Evolutionary conservation across 2,329 filamentous ascomycete genomes (phyloP).

Genomic region (Geosmithia morbida): DNA sequence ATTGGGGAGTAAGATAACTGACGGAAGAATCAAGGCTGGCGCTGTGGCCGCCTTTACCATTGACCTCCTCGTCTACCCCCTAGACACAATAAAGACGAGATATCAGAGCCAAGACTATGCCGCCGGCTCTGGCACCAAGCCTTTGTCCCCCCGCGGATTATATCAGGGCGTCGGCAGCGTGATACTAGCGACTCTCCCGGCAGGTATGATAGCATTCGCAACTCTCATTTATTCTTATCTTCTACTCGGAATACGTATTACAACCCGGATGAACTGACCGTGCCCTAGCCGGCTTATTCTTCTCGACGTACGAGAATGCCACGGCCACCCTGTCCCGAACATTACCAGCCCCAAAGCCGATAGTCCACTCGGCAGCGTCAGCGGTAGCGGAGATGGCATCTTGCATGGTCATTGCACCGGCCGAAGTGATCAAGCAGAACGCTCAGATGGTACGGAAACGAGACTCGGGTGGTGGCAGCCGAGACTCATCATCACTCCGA

Average conservation of each 20-base stretch:
- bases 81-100: slow-evolving; percentile 83
- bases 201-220: slow-evolving; percentile 34
- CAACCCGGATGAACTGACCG: background rate
- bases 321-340: slow-evolving; percentile 46
- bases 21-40: slow-evolving; percentile 45
- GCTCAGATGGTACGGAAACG: slow-evolving; percentile 58
- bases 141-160: slow-evolving; percentile 51
- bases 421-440: slow-evolving; percentile 88
- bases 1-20: background rate
- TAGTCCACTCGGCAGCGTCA: slow-evolving; percentile 62
- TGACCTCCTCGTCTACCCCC: slow-evolving; percentile 71
- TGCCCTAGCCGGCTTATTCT: slow-evolving; percentile 62
- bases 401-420: slow-evolving; percentile 74
- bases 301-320: slow-evolving; percentile 72
- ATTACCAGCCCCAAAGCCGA: slow-evolving; percentile 45
- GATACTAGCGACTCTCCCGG: slow-evolving; percentile 77
- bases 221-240: background rate
- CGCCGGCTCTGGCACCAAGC: slow-evolving; percentile 35
- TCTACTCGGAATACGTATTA: background rate
- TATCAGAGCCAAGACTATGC: slow-evolving; percentile 67
- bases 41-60: slow-evolving; percentile 76
- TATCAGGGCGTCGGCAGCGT: slow-evolving; percentile 84
- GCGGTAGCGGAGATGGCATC: slow-evolving; percentile 69
- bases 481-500: slow-evolving; percentile 27
- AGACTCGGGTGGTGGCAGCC: slow-evolving; percentile 6